Evolutionary conservation across 2,329 filamentous ascomycete species (phyloP).

Genomic region (Metarhizium humberi): DNA sequence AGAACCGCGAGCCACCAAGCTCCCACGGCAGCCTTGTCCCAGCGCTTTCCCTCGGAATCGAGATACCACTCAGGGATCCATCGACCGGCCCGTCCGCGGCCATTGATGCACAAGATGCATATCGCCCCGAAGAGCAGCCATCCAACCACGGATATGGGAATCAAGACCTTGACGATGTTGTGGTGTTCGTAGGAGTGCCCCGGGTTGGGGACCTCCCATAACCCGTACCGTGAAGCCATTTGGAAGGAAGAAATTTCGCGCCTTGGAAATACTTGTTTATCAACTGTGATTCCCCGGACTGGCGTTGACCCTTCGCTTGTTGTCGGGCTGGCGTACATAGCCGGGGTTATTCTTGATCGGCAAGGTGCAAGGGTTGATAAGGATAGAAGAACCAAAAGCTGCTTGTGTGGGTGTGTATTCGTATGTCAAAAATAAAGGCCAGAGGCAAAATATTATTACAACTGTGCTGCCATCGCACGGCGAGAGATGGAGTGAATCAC

Average conservation of each 20-base stretch:
- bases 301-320: not conserved
- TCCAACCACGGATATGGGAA: constrained; percentile 15
- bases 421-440: not conserved
- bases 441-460: not conserved
- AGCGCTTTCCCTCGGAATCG: constrained; percentile 12
- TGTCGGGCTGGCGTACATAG: not conserved
- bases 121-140: constrained; percentile 23
- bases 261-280: not conserved
- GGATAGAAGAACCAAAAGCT: not conserved
- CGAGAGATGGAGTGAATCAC: not conserved
- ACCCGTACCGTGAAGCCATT: not conserved
- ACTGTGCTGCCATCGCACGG: not conserved
- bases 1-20: constrained; percentile 21
- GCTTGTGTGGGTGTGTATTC: not conserved
- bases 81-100: constrained; percentile 16
- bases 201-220: not conserved
- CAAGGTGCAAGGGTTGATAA: not conserved
- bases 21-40: constrained; percentile 14
- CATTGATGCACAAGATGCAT: constrained; percentile 22
- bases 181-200: not conserved
- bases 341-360: not conserved
- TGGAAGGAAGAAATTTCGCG: not conserved
- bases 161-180: constrained; percentile 8
- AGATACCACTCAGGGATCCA: constrained; percentile 27
- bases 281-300: not conserved